Conservation (phyloP, 805 yeast genomes). For the Starmerella etchellsii region DNA sequence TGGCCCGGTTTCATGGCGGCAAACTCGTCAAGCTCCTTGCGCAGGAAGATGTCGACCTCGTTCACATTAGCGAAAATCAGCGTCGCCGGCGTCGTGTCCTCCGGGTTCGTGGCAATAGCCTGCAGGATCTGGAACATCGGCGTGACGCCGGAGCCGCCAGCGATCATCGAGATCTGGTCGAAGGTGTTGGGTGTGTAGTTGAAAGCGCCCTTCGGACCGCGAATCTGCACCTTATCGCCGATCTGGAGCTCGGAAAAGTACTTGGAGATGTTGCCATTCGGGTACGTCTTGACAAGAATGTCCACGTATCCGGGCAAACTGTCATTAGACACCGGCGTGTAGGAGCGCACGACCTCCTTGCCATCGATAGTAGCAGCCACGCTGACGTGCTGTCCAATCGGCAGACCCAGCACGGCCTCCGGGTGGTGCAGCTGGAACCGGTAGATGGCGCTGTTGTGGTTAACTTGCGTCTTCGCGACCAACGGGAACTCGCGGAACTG, state of each 20-base stretch:
- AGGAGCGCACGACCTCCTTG: conserved; percentile 70
- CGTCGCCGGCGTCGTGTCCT: conserved; percentile 61
- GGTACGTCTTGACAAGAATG: conserved; percentile 70
- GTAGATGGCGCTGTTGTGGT: conserved; percentile 68
- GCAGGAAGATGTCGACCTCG: conserved; percentile 68
- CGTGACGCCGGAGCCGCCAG: conserved; percentile 94
- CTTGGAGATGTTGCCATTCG: conserved; percentile 71
- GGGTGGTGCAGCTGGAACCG: conserved; percentile 71
- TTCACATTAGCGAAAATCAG: conserved; percentile 72
- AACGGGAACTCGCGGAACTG: conserved; percentile 49
- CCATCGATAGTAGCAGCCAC: conserved; percentile 65
- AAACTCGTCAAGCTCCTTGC: conserved; percentile 62
- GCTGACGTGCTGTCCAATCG: conserved; percentile 88
- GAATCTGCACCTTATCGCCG: conserved; percentile 58
- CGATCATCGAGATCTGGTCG: conserved; percentile 69
- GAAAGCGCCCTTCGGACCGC: conserved; percentile 83
- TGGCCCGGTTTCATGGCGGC: conserved; percentile 30
- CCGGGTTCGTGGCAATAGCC: conserved; percentile 63
- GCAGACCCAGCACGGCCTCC: conserved; percentile 67
- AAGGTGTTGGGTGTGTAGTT: conserved; percentile 70
- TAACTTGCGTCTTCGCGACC: conserved; percentile 57
- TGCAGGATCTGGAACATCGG: conserved; percentile 80
- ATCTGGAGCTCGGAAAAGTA: conserved; percentile 56
- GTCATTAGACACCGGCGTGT: conserved; percentile 70
- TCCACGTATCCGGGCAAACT: conserved; percentile 73